Evolutionary conservation across 1,139 yeast species (phyloP).

Genomic region (Pichia sp.): DNA sequence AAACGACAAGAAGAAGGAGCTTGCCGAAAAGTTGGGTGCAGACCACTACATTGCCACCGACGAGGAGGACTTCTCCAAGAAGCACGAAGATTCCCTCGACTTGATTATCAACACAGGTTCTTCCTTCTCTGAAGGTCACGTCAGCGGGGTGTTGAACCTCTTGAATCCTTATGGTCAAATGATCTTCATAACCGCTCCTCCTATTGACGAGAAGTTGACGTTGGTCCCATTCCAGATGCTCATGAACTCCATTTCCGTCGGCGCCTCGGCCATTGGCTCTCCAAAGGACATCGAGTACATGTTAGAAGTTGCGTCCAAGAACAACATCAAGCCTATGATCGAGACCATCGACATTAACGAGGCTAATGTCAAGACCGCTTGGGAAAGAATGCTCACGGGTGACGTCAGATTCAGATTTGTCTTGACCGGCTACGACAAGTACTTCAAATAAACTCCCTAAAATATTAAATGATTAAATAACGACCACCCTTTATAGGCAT

Average conservation of each 20-base stretch:
- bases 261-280: constrained; percentile 39
- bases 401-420: constrained; percentile 64
- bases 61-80: constrained; percentile 29
- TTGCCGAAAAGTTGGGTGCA: constrained; percentile 50
- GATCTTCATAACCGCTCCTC: constrained; percentile 45
- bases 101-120: constrained; percentile 47
- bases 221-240: constrained; percentile 31
- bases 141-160: constrained; percentile 35
- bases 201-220: constrained; percentile 30
- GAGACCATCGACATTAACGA: constrained; percentile 51
- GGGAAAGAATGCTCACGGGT: constrained; percentile 47
- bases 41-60: constrained; percentile 48
- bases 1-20: constrained; percentile 43
- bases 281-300: constrained; percentile 52
- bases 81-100: constrained; percentile 42
- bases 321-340: constrained; percentile 53
- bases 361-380: constrained; percentile 45
- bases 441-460: constrained; percentile 13
- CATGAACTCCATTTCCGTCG: constrained; percentile 33
- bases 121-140: constrained; percentile 36
- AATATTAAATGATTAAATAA: no score
- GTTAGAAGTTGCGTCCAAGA: constrained; percentile 51
- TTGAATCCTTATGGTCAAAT: constrained; percentile 41
- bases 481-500: no score
- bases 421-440: constrained; percentile 49